A percentile compares a stretch with the other conserved stretches of the same genome.
Evolutionary conservation across 140 eudicot genomes (phyloP).

Genomic region (Oenanthe javanica): DNA sequence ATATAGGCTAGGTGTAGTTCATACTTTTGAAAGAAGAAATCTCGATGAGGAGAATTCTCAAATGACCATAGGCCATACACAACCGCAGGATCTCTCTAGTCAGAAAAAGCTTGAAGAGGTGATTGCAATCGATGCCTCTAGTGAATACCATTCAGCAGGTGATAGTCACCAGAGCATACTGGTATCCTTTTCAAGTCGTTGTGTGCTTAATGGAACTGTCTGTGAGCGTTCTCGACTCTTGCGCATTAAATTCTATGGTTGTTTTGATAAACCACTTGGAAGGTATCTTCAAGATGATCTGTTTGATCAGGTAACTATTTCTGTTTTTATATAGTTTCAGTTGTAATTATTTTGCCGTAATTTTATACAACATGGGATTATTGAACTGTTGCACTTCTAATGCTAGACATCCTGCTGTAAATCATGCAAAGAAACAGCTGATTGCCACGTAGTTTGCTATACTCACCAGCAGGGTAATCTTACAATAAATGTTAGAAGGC

Average conservation of each 20-base stretch:
- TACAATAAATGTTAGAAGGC: constrained; percentile 69
- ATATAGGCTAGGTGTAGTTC: background rate
- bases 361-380: background rate
- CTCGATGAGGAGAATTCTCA: background rate
- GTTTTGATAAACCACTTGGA: constrained; percentile 94
- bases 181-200: constrained; percentile 86
- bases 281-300: constrained; percentile 83
- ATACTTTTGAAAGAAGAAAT: background rate
- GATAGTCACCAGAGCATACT: constrained; percentile 77
- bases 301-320: constrained; percentile 68
- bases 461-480: constrained; percentile 88
- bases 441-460: constrained; percentile 81
- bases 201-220: constrained; percentile 66
- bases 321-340: background rate
- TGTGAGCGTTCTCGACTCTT: constrained; percentile 92
- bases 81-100: constrained; percentile 12
- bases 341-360: background rate
- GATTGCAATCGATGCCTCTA: constrained; percentile 3
- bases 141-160: constrained; percentile 44
- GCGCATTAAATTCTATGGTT: constrained; percentile 83
- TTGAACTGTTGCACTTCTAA: constrained; percentile 2
- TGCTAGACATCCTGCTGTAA: constrained; percentile 60
- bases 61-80: constrained; percentile 15
- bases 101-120: constrained; percentile 16
- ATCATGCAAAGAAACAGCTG: constrained; percentile 77